phyloP scores from a whole-genome alignment of 768 basidiomycete genomes.

The Tricholoma sp. region DNA sequence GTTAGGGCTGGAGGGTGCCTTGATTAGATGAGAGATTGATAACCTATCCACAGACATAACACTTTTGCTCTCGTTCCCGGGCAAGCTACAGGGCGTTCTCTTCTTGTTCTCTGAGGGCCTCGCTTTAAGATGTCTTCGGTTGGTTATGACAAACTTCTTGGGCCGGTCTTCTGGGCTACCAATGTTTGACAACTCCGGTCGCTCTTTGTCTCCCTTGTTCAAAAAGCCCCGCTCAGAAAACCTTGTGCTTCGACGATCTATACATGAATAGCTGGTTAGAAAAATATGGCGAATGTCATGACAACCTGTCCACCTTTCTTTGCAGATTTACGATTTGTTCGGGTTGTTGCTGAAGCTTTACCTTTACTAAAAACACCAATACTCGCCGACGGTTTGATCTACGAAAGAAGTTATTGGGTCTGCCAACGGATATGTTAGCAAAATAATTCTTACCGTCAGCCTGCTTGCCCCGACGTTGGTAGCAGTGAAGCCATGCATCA shows the following conservation, averaged over 20 bases:
- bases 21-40: background rate
- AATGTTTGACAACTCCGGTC: background rate
- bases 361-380: constrained; percentile 63
- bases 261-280: background rate
- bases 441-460: constrained; percentile 41
- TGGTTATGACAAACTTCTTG: background rate
- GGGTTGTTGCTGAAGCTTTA: constrained; percentile 48
- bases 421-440: background rate
- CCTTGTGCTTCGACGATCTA: constrained; percentile 2
- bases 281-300: background rate
- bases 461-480: constrained; percentile 58
- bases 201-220: constrained; percentile 19
- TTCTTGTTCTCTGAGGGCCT: background rate
- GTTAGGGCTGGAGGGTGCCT: background rate
- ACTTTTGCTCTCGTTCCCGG: background rate
- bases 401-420: background rate
- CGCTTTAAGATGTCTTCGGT: constrained; percentile 3
- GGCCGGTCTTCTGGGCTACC: background rate
- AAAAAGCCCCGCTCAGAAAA: constrained; percentile 49
- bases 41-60: background rate
- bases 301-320: constrained; percentile 20
- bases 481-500: constrained; percentile 65
- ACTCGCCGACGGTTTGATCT: background rate
- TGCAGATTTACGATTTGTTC: constrained; percentile 14
- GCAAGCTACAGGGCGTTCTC: background rate